Conservation (phyloP, 306 rosid genomes). For the Cicer bijugum region DNA sequence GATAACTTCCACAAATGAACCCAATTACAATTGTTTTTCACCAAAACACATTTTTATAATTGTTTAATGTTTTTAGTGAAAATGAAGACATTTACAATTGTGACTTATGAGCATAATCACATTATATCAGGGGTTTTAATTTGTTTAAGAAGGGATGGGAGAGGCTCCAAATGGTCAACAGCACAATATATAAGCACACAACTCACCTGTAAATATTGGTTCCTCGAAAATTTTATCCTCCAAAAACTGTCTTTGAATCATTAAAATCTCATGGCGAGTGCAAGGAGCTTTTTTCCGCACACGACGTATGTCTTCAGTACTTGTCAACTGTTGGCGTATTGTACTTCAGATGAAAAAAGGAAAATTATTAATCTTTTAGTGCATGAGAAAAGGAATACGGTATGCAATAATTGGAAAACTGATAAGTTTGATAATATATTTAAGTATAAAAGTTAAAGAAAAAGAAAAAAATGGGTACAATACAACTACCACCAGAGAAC, state of each 20-base stretch:
- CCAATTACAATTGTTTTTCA: slow-evolving; percentile 2
- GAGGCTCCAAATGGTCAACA: slow-evolving; percentile 34
- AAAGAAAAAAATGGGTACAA: background rate
- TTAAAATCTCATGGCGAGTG: slow-evolving; percentile 74
- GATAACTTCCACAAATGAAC: slow-evolving; percentile 11
- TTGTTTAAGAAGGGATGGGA: background rate
- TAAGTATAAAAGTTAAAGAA: slow-evolving; percentile 25
- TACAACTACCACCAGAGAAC: slow-evolving; percentile 26
- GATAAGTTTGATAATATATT: background rate
- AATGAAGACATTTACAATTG: background rate
- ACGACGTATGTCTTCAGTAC: slow-evolving; percentile 94
- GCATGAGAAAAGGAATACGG: slow-evolving; percentile 23
- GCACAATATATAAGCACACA: slow-evolving; percentile 26
- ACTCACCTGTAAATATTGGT: slow-evolving; percentile 75
- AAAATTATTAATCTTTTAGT: slow-evolving; percentile 37
- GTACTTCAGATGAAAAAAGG: slow-evolving; percentile 60
- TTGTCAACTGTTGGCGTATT: slow-evolving; percentile 88
- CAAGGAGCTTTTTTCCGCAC: slow-evolving; percentile 94
- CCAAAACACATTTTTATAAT: background rate
- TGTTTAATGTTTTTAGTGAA: slow-evolving; percentile 4
- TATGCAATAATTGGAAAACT: background rate
- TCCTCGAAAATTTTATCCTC: slow-evolving; percentile 79
- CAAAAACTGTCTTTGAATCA: slow-evolving; percentile 81
- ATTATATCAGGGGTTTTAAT: background rate
- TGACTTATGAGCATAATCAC: background rate